phyloP scores from a whole-genome alignment of 805 yeast species.

The Starmerella vaccinii region DNA sequence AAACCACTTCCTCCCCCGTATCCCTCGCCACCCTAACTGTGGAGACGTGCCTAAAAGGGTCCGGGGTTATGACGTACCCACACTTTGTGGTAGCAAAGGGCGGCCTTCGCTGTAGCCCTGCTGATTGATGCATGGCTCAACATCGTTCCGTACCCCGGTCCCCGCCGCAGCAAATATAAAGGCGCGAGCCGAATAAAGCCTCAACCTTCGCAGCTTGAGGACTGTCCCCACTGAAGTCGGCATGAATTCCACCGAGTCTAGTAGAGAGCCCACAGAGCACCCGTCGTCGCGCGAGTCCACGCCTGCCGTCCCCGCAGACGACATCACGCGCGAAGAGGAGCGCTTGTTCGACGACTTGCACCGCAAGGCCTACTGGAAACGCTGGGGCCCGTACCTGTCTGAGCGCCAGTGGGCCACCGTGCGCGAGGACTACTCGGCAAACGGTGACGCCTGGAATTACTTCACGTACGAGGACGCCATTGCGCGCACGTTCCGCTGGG shows the following conservation, averaged over 20 bases:
- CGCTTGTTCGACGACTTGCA: slow-evolving; percentile 37
- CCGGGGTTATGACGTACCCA: not conserved
- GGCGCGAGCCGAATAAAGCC: not conserved
- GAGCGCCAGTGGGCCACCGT: slow-evolving; percentile 71
- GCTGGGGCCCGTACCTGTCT: slow-evolving; percentile 86
- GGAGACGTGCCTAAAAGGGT: too few relatives aligned
- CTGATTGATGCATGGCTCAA: not conserved
- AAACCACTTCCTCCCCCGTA: not conserved
- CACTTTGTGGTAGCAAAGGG: slow-evolving; percentile 1
- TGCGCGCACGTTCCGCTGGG: slow-evolving; percentile 82
- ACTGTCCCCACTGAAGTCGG: not conserved
- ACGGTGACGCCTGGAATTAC: slow-evolving; percentile 85
- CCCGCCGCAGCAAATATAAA: not conserved
- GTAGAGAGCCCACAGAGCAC: not conserved
- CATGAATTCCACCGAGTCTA: not conserved
- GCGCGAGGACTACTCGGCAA: slow-evolving; percentile 74
- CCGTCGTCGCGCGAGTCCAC: slow-evolving; percentile 10
- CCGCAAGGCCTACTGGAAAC: slow-evolving; percentile 52
- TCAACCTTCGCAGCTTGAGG: not conserved
- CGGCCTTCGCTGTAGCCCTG: not conserved
- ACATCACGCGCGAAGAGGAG: slow-evolving; percentile 30
- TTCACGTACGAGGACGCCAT: slow-evolving; percentile 79
- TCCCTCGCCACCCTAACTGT: not conserved
- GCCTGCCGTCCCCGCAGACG: slow-evolving; percentile 5
- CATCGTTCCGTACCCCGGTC: not conserved